These are phyloP conservation scores for Tuber indicum DNA, from an alignment of 495 filamentous ascomycete genomes.

Conservation along the genomic window DNA sequence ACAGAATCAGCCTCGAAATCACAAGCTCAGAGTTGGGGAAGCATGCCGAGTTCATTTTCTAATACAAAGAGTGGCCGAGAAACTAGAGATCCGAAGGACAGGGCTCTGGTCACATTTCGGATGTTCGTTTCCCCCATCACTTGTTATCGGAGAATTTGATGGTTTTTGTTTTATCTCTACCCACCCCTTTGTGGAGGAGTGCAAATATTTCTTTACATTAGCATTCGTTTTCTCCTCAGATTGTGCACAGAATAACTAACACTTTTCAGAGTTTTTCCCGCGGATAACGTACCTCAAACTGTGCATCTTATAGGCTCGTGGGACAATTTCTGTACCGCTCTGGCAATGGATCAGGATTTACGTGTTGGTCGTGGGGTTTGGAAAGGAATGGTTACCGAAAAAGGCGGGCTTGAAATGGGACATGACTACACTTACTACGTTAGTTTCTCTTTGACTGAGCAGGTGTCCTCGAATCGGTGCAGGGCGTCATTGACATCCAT, in stretches of 20 bases:
- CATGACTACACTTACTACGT: constrained; percentile 39
- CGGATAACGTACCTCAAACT: constrained; percentile 20
- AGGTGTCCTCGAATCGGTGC: neutral
- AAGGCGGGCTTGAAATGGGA: constrained; percentile 37
- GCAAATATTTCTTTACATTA: neutral
- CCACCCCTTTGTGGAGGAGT: neutral
- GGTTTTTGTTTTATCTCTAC: neutral
- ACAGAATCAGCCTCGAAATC: constrained; percentile 4
- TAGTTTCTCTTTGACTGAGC: constrained; percentile 13
- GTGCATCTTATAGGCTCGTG: constrained; percentile 39
- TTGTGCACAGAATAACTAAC: constrained; percentile 10
- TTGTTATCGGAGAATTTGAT: neutral
- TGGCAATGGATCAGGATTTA: constrained; percentile 35
- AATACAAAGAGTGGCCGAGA: constrained; percentile 3
- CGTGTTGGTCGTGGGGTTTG: constrained; percentile 37
- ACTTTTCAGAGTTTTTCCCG: constrained; percentile 31
- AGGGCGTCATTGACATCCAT: constrained; percentile 7
- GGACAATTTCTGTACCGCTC: constrained; percentile 34
- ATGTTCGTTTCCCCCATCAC: constrained; percentile 31
- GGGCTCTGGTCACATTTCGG: constrained; percentile 35
- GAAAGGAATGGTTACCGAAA: constrained; percentile 37
- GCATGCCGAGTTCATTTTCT: constrained; percentile 22
- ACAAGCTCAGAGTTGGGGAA: neutral
- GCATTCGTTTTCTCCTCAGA: constrained; percentile 5
- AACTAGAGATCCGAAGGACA: constrained; percentile 12